Conservation (phyloP, 2,329 filamentous ascomycete species). For the Cladosporium colombiae region DNA sequence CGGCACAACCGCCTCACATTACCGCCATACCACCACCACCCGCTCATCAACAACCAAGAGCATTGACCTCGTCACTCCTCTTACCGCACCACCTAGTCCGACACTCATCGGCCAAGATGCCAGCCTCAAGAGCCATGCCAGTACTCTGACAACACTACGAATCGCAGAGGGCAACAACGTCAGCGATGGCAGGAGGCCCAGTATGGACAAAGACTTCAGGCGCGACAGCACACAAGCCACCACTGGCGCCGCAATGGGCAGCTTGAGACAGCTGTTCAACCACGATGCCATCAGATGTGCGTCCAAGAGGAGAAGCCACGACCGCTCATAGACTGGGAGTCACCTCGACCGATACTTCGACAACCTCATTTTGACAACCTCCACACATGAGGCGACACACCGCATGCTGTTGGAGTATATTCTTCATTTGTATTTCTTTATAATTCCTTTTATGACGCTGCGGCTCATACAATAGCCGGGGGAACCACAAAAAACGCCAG, state of each 20-base stretch:
- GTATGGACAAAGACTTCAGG: constrained; percentile 2
- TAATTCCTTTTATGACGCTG: neutral
- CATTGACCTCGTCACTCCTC: constrained; percentile 48
- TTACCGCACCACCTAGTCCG: constrained; percentile 35
- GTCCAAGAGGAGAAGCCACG: constrained; percentile 20
- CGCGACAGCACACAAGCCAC: constrained; percentile 4
- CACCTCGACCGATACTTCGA: neutral
- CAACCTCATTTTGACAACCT: neutral
- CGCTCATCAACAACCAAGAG: constrained; percentile 33
- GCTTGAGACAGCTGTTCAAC: constrained; percentile 38
- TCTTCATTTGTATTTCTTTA: constrained; percentile 3
- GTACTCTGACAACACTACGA: constrained; percentile 35
- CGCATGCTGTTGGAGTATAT: neutral
- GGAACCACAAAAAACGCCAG: neutral
- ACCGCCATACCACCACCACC: constrained; percentile 43
- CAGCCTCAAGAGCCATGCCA: constrained; percentile 37
- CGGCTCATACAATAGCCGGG: neutral
- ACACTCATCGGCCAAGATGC: constrained; percentile 25
- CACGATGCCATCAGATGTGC: constrained; percentile 37
- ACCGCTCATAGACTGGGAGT: neutral
- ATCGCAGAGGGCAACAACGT: constrained; percentile 30
- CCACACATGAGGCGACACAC: neutral
- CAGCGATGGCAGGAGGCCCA: constrained; percentile 1
- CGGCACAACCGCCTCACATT: constrained; percentile 45
- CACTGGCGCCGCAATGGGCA: constrained; percentile 24